Evolutionary conservation across 176 grass and related monocot species (phyloP).

Genomic region (Musa beccarii): DNA sequence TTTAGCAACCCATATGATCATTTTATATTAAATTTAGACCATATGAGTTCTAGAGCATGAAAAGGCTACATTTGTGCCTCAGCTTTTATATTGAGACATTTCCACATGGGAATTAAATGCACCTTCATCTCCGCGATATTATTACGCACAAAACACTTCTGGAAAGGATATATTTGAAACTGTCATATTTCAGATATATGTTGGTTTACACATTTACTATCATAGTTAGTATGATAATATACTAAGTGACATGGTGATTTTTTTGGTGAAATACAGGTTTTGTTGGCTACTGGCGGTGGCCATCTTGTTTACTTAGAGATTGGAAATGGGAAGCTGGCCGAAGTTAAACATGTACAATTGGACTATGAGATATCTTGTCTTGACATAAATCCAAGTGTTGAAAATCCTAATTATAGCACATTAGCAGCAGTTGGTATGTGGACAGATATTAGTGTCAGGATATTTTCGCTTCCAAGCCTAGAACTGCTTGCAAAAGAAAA

Average conservation of each 20-base stretch:
- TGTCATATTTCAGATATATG: neutral
- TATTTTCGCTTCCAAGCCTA: slow-evolving; percentile 87
- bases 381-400: slow-evolving; percentile 72
- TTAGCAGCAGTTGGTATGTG: slow-evolving; percentile 94
- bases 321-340: slow-evolving; percentile 54
- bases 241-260: neutral
- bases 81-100: neutral
- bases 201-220: neutral
- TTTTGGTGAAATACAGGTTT: slow-evolving; percentile 44
- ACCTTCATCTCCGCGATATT: too few species aligned
- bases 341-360: slow-evolving; percentile 79
- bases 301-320: slow-evolving; percentile 99
- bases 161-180: neutral
- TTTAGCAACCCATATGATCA: too few species aligned
- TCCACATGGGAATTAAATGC: neutral
- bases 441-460: slow-evolving; percentile 97
- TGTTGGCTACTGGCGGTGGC: slow-evolving; percentile 84
- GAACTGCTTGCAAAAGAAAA: slow-evolving; percentile 75
- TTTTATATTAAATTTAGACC: neutral
- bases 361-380: slow-evolving; percentile 95
- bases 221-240: neutral
- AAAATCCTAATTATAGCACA: slow-evolving; percentile 55
- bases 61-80: neutral
- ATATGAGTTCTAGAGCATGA: neutral
- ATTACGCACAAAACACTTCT: too few species aligned